Base-by-base conservation (phyloP, 1,284 basidiomycete species). In the Trichosporon coremiiforme region DNA sequence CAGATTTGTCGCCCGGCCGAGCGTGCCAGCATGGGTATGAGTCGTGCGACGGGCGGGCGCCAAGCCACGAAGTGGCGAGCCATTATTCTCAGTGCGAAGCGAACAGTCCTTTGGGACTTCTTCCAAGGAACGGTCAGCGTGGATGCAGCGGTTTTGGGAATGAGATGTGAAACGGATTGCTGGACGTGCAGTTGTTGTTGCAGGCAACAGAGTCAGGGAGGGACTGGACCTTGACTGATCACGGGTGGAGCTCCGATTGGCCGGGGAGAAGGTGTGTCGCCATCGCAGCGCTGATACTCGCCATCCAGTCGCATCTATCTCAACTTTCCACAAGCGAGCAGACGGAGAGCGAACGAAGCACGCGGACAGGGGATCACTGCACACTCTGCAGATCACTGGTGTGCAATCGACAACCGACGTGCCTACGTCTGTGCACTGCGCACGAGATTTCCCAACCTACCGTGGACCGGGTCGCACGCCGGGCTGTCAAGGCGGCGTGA, bases 181-280 rank as follows among this genome's bases (percentile, higher is more conserved):
- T 45, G 41, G 41, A n/a, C n/a, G n/a, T n/a, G n/a, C n/a, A n/a
- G n/a, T n/a, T n/a, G 15, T n/a, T 12, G 41, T 45, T 4, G 41
- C 41, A 38, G 36, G 12, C 36, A 12, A n/a, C n/a, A n/a, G 17
- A 12, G 41, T 45, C 41, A 45, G 41, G 41, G 2, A 45, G 15
- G 17, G 15, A 15, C 15, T 17, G 15, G 3, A 15, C 41, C 17
- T 12, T 12, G 41, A 45, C 41, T 45, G 41, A 45, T 45, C 41
- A 45, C 41, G 41, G 41, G 41, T 45, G 41, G 41, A 45, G 41
- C 41, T 45, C 41, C 41, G 41, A 45, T 45, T 45, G 41, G 41
- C 41, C 41, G 4, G 41, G 15, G 4, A 10, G 36, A 2, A 2
- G 10, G 12, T n/a, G n/a, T 45, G 41, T 45, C 41, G 41, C 41